Evolutionary conservation across 768 basidiomycete genomes (phyloP).

Genomic region (Suillus discolor): DNA sequence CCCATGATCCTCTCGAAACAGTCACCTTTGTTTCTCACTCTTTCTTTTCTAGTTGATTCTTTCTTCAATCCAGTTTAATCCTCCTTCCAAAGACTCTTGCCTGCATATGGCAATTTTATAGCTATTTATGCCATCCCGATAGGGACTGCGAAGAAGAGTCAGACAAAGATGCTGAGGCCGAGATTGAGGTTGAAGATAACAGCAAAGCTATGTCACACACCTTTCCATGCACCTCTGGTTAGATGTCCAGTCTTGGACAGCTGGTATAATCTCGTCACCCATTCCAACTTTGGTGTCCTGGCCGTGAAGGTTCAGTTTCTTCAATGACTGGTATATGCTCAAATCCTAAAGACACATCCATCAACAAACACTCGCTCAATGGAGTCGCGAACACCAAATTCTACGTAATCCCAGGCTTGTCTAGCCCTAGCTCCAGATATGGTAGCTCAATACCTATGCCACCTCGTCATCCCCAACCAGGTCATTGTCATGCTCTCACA

Average conservation of each 20-base stretch:
- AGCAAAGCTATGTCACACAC: slow-evolving; percentile 58
- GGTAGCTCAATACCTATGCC: slow-evolving; percentile 48
- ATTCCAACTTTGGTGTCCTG: slow-evolving; percentile 59
- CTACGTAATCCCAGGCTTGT: slow-evolving; percentile 51
- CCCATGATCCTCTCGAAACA: too few relatives aligned
- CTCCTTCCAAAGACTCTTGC: too few relatives aligned
- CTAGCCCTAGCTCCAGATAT: slow-evolving; percentile 38
- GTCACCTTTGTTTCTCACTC: too few relatives aligned
- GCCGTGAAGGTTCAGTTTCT: slow-evolving; percentile 46
- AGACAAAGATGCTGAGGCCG: slow-evolving; percentile 50
- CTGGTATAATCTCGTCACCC: slow-evolving; percentile 73
- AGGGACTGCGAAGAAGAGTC: slow-evolving; percentile 40
- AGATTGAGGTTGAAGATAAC: slow-evolving; percentile 38
- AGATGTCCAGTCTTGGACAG: slow-evolving; percentile 84
- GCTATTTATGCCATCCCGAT: too few relatives aligned
- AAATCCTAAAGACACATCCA: slow-evolving; percentile 38
- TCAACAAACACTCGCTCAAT: slow-evolving; percentile 41
- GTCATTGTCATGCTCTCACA: slow-evolving; percentile 40
- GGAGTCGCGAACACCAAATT: slow-evolving; percentile 40
- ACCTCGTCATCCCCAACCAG: slow-evolving; percentile 45
- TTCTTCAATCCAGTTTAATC: too few relatives aligned
- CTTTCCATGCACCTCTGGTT: slow-evolving; percentile 77
- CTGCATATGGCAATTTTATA: too few relatives aligned
- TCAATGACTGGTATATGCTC: slow-evolving; percentile 44
- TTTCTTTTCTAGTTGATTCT: too few relatives aligned